Base-by-base conservation (phyloP, 768 basidiomycete genomes). In the Agaricus blazei region DNA sequence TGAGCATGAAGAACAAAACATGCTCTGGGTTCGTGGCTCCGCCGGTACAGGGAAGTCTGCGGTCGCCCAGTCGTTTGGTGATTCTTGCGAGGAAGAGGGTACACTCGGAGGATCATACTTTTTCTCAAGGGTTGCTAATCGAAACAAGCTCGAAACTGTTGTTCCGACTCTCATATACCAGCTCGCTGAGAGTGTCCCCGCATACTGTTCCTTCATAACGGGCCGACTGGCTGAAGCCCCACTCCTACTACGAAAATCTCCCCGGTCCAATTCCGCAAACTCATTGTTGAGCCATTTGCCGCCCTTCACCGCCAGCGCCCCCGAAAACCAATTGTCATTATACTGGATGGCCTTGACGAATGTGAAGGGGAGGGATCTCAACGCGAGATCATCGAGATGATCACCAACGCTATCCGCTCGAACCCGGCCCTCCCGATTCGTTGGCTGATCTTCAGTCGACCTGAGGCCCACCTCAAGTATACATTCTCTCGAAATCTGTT, bases 31-130 rank as follows among this genome's bases (percentile, higher is more conserved):
- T 9, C 45, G 9, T 36, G 56, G 56, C 3, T 43, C 46, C 19
- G 56, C 56, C 4, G 56, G 56, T 11, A 52, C 51, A 1, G 56
- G 56, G 5, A 58, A 58, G 34, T 52, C 56, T 3, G 51, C 56
- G 14, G 34, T 58, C 15, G 34, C 51, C 2, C 44, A 52, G 45
- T 52, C 51, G 0, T 41, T 58, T n/a, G 51, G 43, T 23, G 9
- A 9, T 1, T 19, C 19, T 19, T 19, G 19, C 19, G 19, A 19
- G 19, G 19, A 19, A 1, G 19, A 19, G 1, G 43, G 12, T 3
- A 42, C 5, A 3, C 29, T 46, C 1, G 43, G 56, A 9, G 49
- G 27, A 6, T 26, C 49, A 6, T 57, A 51, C 43, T 52, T 57
- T 34, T 57, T 43, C 36, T 45, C 42, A 11, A 1, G 31, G 4